Evolutionary conservation across 2,329 filamentous ascomycete genomes (phyloP), one percentile per base, ranked within the genome.

Genomic region (Colletotrichum costaricense): DNA sequence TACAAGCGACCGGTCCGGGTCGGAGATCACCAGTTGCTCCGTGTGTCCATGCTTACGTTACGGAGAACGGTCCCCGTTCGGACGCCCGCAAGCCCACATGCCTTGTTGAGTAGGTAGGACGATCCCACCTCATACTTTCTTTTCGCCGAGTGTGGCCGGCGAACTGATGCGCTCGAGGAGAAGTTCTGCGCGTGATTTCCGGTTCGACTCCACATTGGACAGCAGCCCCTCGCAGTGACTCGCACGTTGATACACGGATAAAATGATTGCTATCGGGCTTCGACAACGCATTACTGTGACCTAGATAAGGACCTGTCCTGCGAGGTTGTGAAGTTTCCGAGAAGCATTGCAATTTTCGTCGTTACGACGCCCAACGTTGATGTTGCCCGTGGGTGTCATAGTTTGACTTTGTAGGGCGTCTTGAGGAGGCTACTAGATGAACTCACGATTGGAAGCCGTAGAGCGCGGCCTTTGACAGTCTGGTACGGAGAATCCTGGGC

Each of bases 21-120:
- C 42, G 42, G 42, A 49, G 42, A 42, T 49, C 69, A 30, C 58
- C 57, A 52, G 19, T 26, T 52, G 69, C 69, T 63, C 65, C 65
- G 58, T 72, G 65, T 72, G 63, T 49, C 33, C 56, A 24, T 14
- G 2, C 24, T 22, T 11, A 14, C 63, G 19, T 46, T 55, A 14
- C 26, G 30, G 28, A 9, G 38, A 19, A 55, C 33, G 46, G 19
- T 49, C 22, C 19, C 69, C 69, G 64, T 72, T 72, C 64, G 57
- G 30, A 69, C 57, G 69, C 64, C 38, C 33, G 26, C 57, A 16
- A 19, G 5, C 22, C 46, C 16, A 22, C 14, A n/a, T n/a, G 35
- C 30, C 49, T 16, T 7, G n/a, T 22, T 19, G 19, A 63, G 42
- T 49, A 49, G 42, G 42, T 49, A 49, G 42, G 42, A 49, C 42